Evolutionary conservation across 768 basidiomycete genomes (phyloP), one percentile per base, ranked within the genome.

Genomic region (Cytidiella melzeri): DNA sequence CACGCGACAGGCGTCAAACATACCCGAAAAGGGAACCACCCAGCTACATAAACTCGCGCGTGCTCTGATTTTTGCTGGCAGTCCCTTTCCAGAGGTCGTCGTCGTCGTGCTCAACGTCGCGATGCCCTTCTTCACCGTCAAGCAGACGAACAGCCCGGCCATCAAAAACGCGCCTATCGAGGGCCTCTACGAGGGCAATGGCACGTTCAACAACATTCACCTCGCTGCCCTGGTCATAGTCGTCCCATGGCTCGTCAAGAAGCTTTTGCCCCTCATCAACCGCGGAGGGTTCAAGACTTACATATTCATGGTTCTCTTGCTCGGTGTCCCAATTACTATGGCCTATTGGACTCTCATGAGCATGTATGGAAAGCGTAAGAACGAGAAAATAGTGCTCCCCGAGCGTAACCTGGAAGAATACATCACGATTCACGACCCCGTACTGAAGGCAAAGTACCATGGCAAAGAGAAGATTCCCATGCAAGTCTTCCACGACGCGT

Each of bases 401-500:
- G 84, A 84, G 52, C 88, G 85, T 67, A 79, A 87, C 59, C 81
- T 96, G 52, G 87, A 88, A 58, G 79, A 87, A 56, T 99, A 98
- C 66, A 87, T 98, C 62, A 86, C 83, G 40, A 85, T 98, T 71
- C 84, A 90, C 52, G 92, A 95, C 71, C 67, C 72, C 0, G 86
- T 83, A 51, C 77, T 98, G 64, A 88, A 82, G 72, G 73, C 75
- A 25, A 73, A 81, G 51, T 98, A 94, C 71, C 68, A 79, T 26
- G 86, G 83, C 55, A 88, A 84, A 69, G 79, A 83, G 58, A 98
- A 96, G 69, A 97, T 99, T 50, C 93, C 93, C 45, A 94, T 96
- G 85, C 95, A 99, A 70, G 70, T 88, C 57, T 95, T 96, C 76
- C 86, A 98, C 64, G 96, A 99, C 73, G 90, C 92, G 55, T 98